phyloP scores from a whole-genome alignment of 1,284 basidiomycete species.

The Puccinia polysora region DNA sequence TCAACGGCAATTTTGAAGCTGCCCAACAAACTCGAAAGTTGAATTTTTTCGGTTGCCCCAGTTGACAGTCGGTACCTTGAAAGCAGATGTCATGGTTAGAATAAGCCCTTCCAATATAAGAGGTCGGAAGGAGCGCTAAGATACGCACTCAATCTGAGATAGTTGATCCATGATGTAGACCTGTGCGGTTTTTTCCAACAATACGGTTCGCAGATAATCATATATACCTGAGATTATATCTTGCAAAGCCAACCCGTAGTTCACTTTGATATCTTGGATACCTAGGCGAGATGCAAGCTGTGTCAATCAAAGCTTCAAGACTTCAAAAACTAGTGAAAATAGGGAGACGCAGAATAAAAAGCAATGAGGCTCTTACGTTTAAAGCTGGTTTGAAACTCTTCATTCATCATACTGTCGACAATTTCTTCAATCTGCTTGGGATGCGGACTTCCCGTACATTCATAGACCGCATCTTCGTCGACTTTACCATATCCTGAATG shows the following conservation, averaged over 20 bases:
- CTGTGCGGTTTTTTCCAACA: slow-evolving; percentile 76
- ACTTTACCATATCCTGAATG: slow-evolving; percentile 88
- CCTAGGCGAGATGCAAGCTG: slow-evolving; percentile 57
- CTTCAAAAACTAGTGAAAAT: too few species aligned
- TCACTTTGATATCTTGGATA: slow-evolving; percentile 78
- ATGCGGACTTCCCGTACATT: slow-evolving; percentile 93
- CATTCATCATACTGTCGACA: slow-evolving; percentile 89
- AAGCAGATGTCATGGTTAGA: too few species aligned
- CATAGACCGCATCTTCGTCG: slow-evolving; percentile 88
- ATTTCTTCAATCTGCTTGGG: slow-evolving; percentile 88
- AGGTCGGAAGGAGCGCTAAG: not conserved
- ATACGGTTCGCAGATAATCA: slow-evolving; percentile 80
- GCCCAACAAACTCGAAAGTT: slow-evolving; percentile 82
- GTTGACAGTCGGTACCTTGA: slow-evolving; percentile 83
- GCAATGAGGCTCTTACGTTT: slow-evolving; percentile 61
- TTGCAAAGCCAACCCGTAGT: slow-evolving; percentile 88
- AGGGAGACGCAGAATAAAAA: slow-evolving; percentile 18
- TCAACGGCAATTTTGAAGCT: slow-evolving; percentile 92
- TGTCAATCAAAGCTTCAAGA: not conserved
- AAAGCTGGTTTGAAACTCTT: slow-evolving; percentile 91
- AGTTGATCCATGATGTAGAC: slow-evolving; percentile 87
- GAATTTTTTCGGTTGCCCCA: slow-evolving; percentile 89
- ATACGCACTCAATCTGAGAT: slow-evolving; percentile 77
- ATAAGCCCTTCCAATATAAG: not conserved
- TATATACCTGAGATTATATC: slow-evolving; percentile 91